phyloP scores from a whole-genome alignment of 371 early-diverging fungal species.

The Rhizomucor miehei region DNA sequence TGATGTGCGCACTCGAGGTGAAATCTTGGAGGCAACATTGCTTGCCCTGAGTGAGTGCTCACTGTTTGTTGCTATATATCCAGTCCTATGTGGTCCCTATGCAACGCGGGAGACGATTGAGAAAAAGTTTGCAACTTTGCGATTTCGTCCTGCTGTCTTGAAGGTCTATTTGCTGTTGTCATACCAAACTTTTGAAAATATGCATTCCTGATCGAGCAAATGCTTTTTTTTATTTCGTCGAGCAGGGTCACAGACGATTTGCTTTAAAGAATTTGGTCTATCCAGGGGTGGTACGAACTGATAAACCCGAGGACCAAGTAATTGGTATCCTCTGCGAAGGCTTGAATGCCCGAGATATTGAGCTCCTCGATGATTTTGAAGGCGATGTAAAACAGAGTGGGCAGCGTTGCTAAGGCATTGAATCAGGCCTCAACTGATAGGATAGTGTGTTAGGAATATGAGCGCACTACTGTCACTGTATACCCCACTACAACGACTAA shows the following conservation, averaged over 20 bases:
- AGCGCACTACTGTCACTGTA: slow-evolving; percentile 22
- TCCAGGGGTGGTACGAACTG: slow-evolving; percentile 33
- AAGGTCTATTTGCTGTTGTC: too few species aligned
- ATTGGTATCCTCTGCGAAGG: slow-evolving; percentile 30
- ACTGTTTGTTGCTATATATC: too few species aligned
- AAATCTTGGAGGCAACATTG: neutral
- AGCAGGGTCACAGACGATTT: slow-evolving; percentile 30
- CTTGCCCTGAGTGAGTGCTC: neutral
- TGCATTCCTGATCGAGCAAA: neutral
- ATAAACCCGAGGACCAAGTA: slow-evolving; percentile 18
- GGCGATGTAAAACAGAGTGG: slow-evolving; percentile 47
- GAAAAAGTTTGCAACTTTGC: slow-evolving; percentile 18
- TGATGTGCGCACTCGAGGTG: slow-evolving; percentile 31
- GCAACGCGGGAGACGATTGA: slow-evolving; percentile 11
- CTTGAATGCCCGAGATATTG: slow-evolving; percentile 20
- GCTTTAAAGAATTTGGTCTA: slow-evolving; percentile 31
- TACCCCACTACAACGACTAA: neutral
- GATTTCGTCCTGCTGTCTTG: slow-evolving; percentile 22
- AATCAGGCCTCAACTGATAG: neutral
- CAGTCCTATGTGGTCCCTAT: slow-evolving; percentile 35
- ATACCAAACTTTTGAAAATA: too few species aligned
- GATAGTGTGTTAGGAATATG: slow-evolving; percentile 25
- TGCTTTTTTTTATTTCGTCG: neutral
- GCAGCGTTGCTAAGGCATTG: too few species aligned
- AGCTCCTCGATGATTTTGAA: slow-evolving; percentile 37